phyloP scores from a whole-genome alignment of 345 rosid species.

The Eucalyptus globulus region DNA sequence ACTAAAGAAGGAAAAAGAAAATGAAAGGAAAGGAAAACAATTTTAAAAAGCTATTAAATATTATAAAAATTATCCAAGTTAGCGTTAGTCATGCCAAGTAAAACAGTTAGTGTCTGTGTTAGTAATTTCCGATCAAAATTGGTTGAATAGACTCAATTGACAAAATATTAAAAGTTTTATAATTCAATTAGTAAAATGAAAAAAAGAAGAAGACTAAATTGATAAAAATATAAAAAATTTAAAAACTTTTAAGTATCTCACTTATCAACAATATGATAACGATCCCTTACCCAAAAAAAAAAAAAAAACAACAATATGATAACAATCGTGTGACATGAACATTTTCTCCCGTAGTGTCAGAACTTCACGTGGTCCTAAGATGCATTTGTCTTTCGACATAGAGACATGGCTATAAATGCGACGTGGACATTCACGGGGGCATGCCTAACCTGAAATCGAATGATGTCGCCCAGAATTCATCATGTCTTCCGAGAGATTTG shows the following conservation, averaged over 20 bases:
- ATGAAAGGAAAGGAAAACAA: too few relatives aligned
- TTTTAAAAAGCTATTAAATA: too few relatives aligned
- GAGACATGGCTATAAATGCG: not conserved
- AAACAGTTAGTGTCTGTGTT: fast-evolving
- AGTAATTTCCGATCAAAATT: too few relatives aligned
- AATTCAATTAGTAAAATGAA: too few relatives aligned
- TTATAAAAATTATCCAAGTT: too few relatives aligned
- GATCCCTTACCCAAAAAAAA: not conserved
- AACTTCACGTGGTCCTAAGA: not conserved
- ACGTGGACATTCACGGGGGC: not conserved
- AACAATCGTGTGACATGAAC: not conserved
- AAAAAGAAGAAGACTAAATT: too few relatives aligned
- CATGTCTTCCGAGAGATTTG: not conserved
- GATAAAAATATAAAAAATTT: too few relatives aligned
- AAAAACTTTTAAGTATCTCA: too few relatives aligned
- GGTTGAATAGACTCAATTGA: too few relatives aligned
- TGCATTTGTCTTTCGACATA: not conserved
- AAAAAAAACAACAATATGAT: not conserved
- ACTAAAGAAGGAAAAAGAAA: too few relatives aligned
- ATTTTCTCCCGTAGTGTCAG: not conserved
- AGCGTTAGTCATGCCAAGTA: too few relatives aligned
- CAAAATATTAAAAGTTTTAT: too few relatives aligned
- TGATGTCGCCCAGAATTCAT: not conserved
- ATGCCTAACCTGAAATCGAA: not conserved
- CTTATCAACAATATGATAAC: not conserved